Conservation (phyloP, 805 yeast species). For the Saccharomycopsis malanga region DNA sequence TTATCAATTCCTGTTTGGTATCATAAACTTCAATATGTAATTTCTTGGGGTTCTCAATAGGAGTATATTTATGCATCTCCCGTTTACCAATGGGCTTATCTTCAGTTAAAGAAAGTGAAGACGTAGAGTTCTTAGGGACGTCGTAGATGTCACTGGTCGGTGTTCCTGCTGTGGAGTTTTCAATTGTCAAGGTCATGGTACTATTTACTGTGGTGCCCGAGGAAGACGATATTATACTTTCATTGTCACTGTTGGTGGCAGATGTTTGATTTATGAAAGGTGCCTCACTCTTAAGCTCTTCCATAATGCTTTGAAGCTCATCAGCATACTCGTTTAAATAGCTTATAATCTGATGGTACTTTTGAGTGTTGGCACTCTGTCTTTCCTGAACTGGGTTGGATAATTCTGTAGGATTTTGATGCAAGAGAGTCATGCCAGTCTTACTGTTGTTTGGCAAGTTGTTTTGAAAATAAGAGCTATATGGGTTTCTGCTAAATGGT, state of each 20-base stretch:
- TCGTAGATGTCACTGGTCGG: neutral
- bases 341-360: neutral
- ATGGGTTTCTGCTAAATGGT: too few relatives aligned
- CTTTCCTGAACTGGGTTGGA: too few relatives aligned
- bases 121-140: neutral
- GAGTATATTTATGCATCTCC: neutral
- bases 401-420: too few relatives aligned
- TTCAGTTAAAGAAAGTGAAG: neutral
- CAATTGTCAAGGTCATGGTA: neutral
- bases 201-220: neutral
- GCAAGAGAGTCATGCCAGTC: too few relatives aligned
- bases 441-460: too few relatives aligned
- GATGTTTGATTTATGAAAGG: neutral
- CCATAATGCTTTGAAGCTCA: neutral
- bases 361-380: neutral
- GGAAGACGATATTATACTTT: neutral
- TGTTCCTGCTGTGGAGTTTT: neutral
- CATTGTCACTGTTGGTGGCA: neutral
- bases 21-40: neutral
- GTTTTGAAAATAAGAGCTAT: too few relatives aligned
- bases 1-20: constrained; percentile 12
- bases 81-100: neutral
- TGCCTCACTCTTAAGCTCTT: neutral
- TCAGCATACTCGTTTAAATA: neutral
- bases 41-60: neutral